Conservation (phyloP, 2,329 filamentous ascomycete genomes). For the Lasiodiplodia sp. region DNA sequence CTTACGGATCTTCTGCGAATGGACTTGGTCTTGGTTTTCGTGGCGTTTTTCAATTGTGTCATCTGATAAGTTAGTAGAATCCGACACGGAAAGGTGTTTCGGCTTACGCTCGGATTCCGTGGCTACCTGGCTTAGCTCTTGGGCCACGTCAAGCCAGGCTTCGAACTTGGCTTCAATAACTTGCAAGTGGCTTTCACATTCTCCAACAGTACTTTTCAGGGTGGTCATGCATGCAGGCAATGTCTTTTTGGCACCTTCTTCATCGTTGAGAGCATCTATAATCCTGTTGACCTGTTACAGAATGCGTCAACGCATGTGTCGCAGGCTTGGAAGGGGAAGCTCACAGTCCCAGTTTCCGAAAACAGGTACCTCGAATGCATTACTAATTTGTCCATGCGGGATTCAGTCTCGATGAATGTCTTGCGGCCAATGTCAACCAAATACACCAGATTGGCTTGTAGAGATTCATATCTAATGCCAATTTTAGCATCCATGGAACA, state of each 20-base stretch:
- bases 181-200: slow-evolving; percentile 8
- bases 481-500: background rate
- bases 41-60: slow-evolving; percentile 8
- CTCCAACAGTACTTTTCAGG: background rate
- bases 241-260: background rate
- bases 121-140: slow-evolving; percentile 19
- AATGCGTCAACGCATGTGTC: background rate
- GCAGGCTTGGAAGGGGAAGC: background rate
- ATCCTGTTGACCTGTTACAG: slow-evolving; percentile 14
- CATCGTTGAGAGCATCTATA: slow-evolving; percentile 13
- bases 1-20: background rate
- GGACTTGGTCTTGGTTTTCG: background rate
- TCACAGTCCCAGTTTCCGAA: slow-evolving; percentile 20
- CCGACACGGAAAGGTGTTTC: background rate
- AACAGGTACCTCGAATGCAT: slow-evolving; percentile 23
- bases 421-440: slow-evolving; percentile 22
- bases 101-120: slow-evolving; percentile 15
- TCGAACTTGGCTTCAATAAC: slow-evolving; percentile 8
- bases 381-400: slow-evolving; percentile 25
- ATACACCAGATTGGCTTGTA: slow-evolving; percentile 20
- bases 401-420: slow-evolving; percentile 22
- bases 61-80: background rate
- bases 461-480: background rate
- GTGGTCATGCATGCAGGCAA: slow-evolving; percentile 3
- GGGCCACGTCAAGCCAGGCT: slow-evolving; percentile 10